These are phyloP conservation scores for Camellia sinensis DNA, from an alignment of 148 eudicot genomes.

Conservation along the genomic window DNA sequence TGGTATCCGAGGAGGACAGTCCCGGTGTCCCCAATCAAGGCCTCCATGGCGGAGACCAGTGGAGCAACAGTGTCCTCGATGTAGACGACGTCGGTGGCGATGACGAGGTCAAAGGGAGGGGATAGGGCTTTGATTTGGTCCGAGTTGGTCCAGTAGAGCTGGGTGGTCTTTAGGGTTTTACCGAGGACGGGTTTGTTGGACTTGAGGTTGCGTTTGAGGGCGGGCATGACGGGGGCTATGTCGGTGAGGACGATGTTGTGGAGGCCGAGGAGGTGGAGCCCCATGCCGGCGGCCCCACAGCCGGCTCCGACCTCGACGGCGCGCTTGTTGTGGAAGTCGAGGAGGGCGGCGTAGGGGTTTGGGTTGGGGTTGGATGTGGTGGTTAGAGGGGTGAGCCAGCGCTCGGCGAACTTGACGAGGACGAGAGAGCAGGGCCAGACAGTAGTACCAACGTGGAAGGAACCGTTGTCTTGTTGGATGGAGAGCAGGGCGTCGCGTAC, in stretches of 20 bases:
- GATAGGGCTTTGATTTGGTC: slow-evolving; percentile 48
- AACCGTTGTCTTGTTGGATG: slow-evolving; percentile 75
- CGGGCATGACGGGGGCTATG: no score
- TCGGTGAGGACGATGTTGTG: no score
- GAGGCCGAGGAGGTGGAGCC: no score
- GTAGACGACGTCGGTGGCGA: slow-evolving; percentile 84
- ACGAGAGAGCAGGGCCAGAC: slow-evolving; percentile 94
- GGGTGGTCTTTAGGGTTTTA: slow-evolving; percentile 53
- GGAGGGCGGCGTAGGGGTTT: slow-evolving; percentile 66
- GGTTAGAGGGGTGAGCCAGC: slow-evolving; percentile 39
- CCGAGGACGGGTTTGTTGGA: no score
- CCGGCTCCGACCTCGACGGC: no score
- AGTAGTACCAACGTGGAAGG: slow-evolving; percentile 94
- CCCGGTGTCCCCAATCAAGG: no score
- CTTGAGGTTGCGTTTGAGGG: no score
- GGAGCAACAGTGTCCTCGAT: no score
- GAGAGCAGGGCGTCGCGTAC: slow-evolving; percentile 47
- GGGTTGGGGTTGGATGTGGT: slow-evolving; percentile 10
- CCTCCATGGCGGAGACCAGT: no score
- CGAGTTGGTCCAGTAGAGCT: slow-evolving; percentile 63
- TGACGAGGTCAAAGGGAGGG: slow-evolving; percentile 67
- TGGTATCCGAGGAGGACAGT: no score
- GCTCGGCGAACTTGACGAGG: slow-evolving; percentile 88
- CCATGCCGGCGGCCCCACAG: no score
- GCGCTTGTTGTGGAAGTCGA: slow-evolving; percentile 7